Base-by-base conservation (phyloP, 2,329 filamentous ascomycete species). In the Fusarium guadeloupense region DNA sequence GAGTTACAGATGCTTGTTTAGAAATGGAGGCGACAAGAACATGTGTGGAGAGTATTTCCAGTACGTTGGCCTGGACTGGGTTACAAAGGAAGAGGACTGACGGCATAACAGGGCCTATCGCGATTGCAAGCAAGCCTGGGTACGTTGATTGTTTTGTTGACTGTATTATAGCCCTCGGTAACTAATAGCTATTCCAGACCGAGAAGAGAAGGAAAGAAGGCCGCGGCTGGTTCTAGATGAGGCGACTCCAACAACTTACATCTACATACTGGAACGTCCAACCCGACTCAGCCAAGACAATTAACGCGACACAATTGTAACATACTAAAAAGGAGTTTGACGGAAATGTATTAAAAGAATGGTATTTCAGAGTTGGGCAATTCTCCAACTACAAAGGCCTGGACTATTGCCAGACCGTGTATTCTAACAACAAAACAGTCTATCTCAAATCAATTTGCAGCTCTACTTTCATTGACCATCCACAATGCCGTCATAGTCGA, bases 1-100 rank as follows among this genome's bases (percentile, higher is more conserved):
- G 72, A 97, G 93, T 77, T 88, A 97, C 67, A 89, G 87, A 74
- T 99, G 95, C 72, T 79, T 99, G 72, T 89, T 93, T 73, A 86
- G 95, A 19, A 99, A 99, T 74, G 88, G 85, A 19, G 93, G 91
- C 13, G 92, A 98, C 73, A 85, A 88, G 65, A 81, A 88, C n/a
- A 90, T 98, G 90, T 99, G 95, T 74, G 83, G 84, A 64, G 94
- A 98, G 75, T 98, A 96, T 74, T 98, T 99, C 73, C 92, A 97
- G 93, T 97, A 75, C 77, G 91, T 35, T 14, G 0, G 6, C 26
- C 17, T 8, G 9, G 10, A 6, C 4, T 5, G 9, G 14, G 43
- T 28, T 20, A 14, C 2, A 4, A 19, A 9, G 35, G 7, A n/a
- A 23, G 9, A 14, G 10, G 34, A 58, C 66, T 74, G 51, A 73